Evolutionary conservation across 352 stramenopile genomes (phyloP).

Genomic region (Phytophthora foliorum): DNA sequence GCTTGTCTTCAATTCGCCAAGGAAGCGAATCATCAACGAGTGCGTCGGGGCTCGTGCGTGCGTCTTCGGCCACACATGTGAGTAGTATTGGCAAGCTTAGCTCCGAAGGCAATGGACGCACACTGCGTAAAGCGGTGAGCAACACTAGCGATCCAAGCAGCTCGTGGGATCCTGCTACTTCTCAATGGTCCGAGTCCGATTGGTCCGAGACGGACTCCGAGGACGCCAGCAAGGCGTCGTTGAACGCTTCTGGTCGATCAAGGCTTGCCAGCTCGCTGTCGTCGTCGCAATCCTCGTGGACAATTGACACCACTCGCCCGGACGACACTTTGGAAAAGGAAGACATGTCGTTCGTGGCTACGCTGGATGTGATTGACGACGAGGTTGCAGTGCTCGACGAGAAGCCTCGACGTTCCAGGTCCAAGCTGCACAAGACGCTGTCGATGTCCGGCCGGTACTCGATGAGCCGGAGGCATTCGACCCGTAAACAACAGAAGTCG

Average conservation of each 20-base stretch:
- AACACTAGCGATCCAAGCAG: conserved; percentile 13
- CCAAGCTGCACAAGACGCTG: conserved; percentile 34
- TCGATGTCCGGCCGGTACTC: conserved; percentile 34
- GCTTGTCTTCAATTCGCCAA: conserved; percentile 54
- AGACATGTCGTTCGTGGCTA: conserved; percentile 49
- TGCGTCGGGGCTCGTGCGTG: conserved; percentile 4
- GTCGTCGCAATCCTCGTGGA: conserved; percentile 45
- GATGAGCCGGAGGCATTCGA: conserved; percentile 25
- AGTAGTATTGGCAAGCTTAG: conserved; percentile 10
- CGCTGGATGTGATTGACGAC: conserved; percentile 56
- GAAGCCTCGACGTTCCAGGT: conserved; percentile 29
- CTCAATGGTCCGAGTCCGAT: conserved; percentile 43
- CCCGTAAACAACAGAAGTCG: conserved; percentile 15
- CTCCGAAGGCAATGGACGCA: conserved; percentile 10
- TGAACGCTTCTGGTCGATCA: conserved; percentile 40
- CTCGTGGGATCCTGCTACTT: conserved; percentile 37
- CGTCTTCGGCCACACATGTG: conserved; percentile 15
- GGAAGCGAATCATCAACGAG: conserved; percentile 18
- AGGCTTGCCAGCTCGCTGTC: conserved; percentile 42
- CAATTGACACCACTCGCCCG: conserved; percentile 1
- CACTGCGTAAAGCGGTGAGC: conserved; percentile 23
- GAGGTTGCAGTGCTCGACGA: conserved; percentile 49
- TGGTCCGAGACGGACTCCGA: conserved; percentile 60
- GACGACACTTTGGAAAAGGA: conserved; percentile 50
- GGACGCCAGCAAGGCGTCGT: conserved; percentile 42